Base-by-base conservation (phyloP, 495 filamentous ascomycete genomes). In the Lasiosphaeria hispida region DNA sequence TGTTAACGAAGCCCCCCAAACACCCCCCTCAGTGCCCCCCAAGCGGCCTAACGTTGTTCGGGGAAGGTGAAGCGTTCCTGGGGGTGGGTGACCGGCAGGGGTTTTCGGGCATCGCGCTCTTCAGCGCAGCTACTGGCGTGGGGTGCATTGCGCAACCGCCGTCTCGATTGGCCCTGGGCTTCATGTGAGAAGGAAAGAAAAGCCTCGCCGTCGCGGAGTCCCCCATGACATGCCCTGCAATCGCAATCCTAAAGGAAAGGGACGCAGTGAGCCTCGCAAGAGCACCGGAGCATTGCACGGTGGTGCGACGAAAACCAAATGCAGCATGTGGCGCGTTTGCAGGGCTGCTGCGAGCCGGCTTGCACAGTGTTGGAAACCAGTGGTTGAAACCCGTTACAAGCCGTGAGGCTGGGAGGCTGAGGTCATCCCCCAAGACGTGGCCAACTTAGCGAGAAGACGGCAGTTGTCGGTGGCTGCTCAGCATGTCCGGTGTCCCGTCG, bases 391-490 rank as follows among this genome's bases (percentile, higher is more conserved):
- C 23, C 55, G 55, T 57, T 50, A 36, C 35, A 48, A 41, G 41
- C 19, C 17, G 40, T n/a, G 43, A 44, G 55, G 38, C 55, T 36
- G 38, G 49, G 60, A 55, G 55, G 60, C 54, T 49, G 55, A 58
- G 50, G 43, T 62, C 55, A 51, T 23, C 53, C 44, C 48, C n/a
- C 15, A 17, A 38, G 42, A 55, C 30, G 43, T 58, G 59, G 60
- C 55, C 51, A 55, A 30, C 50, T 14, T 38, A 55, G 40, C 41
- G 41, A 55, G 35, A 30, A 30, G 39, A 48, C 53, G 53, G 53
- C 47, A 36, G 45, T 57, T 55, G 38, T 61, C 14, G 30, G 47
- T 55, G 51, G 53, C 45, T 52, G 48, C 37, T 35, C 15, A 41
- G 13, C 6, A 50, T 13, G 35, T 4, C 10, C 10, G 19, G 23